These are phyloP conservation scores for Phytopythium aichiense DNA, from an alignment of 352 stramenopile species.

Conservation along the genomic window DNA sequence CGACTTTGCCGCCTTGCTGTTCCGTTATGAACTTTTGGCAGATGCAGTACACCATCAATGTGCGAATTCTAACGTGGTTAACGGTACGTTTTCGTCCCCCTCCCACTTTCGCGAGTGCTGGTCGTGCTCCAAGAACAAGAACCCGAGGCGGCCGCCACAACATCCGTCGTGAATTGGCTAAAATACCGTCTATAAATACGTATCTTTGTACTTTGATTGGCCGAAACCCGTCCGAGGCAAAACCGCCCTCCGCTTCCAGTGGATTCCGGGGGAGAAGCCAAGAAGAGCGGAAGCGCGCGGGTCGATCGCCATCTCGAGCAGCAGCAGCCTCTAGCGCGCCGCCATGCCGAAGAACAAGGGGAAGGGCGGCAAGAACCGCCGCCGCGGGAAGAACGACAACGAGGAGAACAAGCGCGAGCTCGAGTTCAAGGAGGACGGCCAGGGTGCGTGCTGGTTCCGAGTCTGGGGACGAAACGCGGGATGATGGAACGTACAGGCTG, in stretches of 20 bases:
- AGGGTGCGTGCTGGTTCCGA: constrained; percentile 58
- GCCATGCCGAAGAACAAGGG: constrained; percentile 90
- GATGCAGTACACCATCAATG: neutral
- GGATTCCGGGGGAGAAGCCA: constrained; percentile 1
- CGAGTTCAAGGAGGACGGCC: constrained; percentile 99
- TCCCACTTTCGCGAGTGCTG: neutral
- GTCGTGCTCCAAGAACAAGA: neutral
- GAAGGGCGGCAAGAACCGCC: constrained; percentile 98
- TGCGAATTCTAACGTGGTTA: neutral
- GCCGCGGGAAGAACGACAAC: constrained; percentile 97
- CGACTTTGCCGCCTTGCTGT: constrained; percentile 20
- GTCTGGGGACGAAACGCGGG: no score
- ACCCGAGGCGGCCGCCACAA: neutral
- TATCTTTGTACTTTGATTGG: neutral
- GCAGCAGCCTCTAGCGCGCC: constrained; percentile 7
- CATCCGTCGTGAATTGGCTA: neutral
- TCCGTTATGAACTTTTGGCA: neutral
- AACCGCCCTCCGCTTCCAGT: constrained; percentile 4
- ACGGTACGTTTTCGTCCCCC: neutral
- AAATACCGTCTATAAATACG: neutral
- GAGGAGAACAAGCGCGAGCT: constrained; percentile 99
- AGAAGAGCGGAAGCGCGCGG: neutral
- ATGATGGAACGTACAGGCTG: neutral
- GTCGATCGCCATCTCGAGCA: neutral
- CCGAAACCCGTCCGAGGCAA: neutral